Evolutionary conservation across 257 asterid genomes (phyloP).

Genomic region (Fraxinus excelsior): DNA sequence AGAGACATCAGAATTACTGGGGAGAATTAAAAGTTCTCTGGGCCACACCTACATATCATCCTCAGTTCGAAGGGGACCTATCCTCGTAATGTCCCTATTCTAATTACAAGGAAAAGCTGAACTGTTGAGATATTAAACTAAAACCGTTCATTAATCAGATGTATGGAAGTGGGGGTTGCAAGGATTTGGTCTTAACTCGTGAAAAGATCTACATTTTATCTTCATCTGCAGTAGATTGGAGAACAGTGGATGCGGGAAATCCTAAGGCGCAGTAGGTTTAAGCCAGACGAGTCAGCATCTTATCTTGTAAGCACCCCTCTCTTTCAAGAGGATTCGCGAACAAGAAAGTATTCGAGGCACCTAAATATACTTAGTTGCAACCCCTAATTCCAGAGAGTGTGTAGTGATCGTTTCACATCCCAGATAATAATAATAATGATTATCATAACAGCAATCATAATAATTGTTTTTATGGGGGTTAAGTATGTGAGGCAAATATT

Average conservation of each 20-base stretch:
- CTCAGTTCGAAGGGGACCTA: background rate
- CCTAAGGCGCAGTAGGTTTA: background rate
- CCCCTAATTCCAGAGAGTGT: background rate
- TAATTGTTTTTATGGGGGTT: background rate
- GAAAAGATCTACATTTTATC: background rate
- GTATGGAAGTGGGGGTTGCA: background rate
- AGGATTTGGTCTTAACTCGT: background rate
- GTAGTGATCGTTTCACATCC: background rate
- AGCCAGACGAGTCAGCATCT: background rate
- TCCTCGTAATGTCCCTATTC: background rate
- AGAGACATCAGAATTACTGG: background rate
- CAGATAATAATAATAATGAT: background rate
- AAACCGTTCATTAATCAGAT: background rate
- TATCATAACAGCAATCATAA: background rate
- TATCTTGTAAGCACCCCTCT: background rate
- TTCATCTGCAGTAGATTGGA: background rate
- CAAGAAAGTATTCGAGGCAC: background rate
- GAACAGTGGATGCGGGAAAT: background rate
- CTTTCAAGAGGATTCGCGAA: background rate
- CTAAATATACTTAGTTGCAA: background rate
- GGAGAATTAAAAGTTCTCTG: background rate
- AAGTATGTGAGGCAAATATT: constrained; percentile 18
- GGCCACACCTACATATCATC: background rate
- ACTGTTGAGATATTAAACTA: background rate
- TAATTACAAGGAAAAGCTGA: background rate